Evolutionary conservation across 2,329 filamentous ascomycete species (phyloP).

Genomic region (Trichoderma koningiopsis): DNA sequence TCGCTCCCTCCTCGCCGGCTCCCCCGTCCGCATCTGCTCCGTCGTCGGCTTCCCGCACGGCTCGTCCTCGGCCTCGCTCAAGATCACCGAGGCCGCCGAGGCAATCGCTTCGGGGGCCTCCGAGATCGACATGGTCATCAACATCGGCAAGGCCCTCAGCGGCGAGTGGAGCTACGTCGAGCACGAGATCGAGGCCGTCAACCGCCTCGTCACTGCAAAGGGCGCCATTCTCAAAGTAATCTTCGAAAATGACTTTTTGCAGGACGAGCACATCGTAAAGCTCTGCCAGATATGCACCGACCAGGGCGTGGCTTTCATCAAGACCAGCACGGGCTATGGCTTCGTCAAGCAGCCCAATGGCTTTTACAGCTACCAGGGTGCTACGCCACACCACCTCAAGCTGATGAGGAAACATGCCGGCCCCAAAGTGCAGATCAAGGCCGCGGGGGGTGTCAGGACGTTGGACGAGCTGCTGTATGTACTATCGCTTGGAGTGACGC

Average conservation of each 20-base stretch:
- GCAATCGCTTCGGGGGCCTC: conserved; percentile 51
- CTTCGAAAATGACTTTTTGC: conserved; percentile 62
- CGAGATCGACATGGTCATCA: conserved; percentile 64
- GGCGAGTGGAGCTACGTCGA: conserved; percentile 60
- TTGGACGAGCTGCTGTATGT: conserved; percentile 59
- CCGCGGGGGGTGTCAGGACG: conserved; percentile 58
- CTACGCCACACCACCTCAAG: conserved; percentile 53
- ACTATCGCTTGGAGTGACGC: conserved; percentile 55
- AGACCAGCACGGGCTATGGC: conserved; percentile 63
- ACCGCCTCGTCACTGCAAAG: conserved; percentile 47
- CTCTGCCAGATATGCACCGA: conserved; percentile 58
- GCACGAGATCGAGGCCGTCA: conserved; percentile 54
- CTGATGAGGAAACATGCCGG: conserved; percentile 54
- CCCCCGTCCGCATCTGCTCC: conserved; percentile 54
- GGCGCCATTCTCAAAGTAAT: conserved; percentile 60
- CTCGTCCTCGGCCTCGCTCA: conserved; percentile 55
- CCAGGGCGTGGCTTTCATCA: conserved; percentile 57
- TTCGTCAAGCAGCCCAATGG: conserved; percentile 59
- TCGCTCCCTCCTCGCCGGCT: conserved; percentile 48
- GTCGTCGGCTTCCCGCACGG: conserved; percentile 65
- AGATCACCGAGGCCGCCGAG: conserved; percentile 54
- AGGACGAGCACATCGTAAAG: conserved; percentile 50
- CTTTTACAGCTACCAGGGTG: conserved; percentile 55
- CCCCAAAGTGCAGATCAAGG: conserved; percentile 56
- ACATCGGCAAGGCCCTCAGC: conserved; percentile 59